These are phyloP conservation scores for Eimeria zaria DNA, from an alignment of 169 alveolate species.

Conservation along the genomic window DNA sequence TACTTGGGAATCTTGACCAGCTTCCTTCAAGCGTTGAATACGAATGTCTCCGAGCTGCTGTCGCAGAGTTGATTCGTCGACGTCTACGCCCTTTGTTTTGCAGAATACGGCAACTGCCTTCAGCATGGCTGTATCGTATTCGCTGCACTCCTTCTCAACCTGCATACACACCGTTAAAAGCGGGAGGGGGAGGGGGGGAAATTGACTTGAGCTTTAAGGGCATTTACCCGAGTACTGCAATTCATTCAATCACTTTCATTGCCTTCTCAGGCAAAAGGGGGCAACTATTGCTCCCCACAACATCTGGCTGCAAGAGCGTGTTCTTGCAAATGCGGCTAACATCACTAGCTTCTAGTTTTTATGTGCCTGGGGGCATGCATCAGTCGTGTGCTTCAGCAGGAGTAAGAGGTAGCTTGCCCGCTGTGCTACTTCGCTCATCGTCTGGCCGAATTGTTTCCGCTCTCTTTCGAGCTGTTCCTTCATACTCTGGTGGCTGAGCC, in stretches of 20 bases:
- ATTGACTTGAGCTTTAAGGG: not conserved
- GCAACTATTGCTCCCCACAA: not conserved
- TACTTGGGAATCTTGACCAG: not conserved
- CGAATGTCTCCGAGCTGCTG: slow-evolving; percentile 72
- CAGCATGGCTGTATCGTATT: slow-evolving; percentile 61
- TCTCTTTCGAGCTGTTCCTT: slow-evolving; percentile 61
- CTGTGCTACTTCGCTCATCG: slow-evolving; percentile 60
- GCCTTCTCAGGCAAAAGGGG: not conserved
- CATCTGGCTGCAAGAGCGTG: not conserved
- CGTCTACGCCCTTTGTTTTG: slow-evolving; percentile 59
- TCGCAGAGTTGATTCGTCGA: slow-evolving; percentile 41
- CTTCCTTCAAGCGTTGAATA: slow-evolving; percentile 53
- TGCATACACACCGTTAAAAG: not conserved
- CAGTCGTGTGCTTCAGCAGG: not conserved
- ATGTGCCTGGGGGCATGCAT: not conserved
- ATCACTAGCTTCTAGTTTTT: not conserved
- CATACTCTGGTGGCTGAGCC: slow-evolving; percentile 70
- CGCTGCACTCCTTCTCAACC: slow-evolving; percentile 78
- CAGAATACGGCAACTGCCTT: slow-evolving; percentile 69
- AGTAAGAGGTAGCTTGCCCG: not conserved
- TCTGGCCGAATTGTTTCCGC: slow-evolving; percentile 31
- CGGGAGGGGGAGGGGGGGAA: too few relatives aligned
- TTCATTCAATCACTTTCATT: not conserved
- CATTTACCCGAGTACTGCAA: not conserved
- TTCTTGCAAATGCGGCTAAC: not conserved